Evolutionary conservation across 768 basidiomycete genomes (phyloP).

Genomic region (Suillus discolor): DNA sequence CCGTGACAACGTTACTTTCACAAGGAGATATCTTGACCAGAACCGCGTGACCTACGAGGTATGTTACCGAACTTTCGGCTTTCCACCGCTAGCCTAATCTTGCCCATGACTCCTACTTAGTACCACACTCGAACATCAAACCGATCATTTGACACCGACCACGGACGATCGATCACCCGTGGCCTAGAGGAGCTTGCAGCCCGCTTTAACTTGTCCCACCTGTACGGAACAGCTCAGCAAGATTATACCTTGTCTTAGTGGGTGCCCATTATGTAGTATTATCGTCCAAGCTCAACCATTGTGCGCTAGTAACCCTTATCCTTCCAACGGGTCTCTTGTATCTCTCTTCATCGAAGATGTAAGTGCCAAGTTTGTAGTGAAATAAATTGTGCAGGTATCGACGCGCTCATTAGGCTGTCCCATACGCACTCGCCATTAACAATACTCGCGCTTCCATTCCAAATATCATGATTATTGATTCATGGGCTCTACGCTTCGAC

Average conservation of each 20-base stretch:
- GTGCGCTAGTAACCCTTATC: conserved; percentile 54
- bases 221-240: conserved; percentile 74
- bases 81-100: neutral
- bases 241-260: conserved; percentile 71
- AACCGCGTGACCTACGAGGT: conserved; percentile 79
- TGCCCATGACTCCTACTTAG: conserved; percentile 32
- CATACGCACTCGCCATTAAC: conserved; percentile 59
- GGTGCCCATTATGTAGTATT: conserved; percentile 17
- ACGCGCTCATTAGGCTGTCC: conserved; percentile 44
- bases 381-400: neutral
- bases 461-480: conserved; percentile 65
- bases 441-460: conserved; percentile 63
- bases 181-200: conserved; percentile 55
- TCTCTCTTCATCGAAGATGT: conserved; percentile 57
- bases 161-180: conserved; percentile 55
- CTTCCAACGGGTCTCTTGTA: conserved; percentile 61
- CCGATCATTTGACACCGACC: conserved; percentile 59
- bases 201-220: conserved; percentile 60
- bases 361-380: conserved; percentile 11
- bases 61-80: neutral
- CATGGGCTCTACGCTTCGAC: conserved; percentile 67
- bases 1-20: conserved; percentile 57
- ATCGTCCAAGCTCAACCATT: neutral
- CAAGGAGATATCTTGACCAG: conserved; percentile 76
- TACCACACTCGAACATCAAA: conserved; percentile 63